Evolutionary conservation across 805 yeast genomes (phyloP), one percentile per base, ranked within the genome.

Genomic region (Grigorovia yakushimaensis): DNA sequence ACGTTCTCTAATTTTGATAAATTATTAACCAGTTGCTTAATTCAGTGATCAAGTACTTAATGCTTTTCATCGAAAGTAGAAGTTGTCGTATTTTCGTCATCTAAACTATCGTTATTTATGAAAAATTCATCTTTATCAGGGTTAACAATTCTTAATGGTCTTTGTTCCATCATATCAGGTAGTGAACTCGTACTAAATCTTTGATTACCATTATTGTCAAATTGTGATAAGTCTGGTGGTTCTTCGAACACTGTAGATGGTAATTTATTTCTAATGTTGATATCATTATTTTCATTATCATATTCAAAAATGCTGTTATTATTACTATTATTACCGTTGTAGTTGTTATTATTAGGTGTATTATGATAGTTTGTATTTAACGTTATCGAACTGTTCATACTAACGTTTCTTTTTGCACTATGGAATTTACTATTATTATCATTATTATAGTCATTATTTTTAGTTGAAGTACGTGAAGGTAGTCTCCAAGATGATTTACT

Each of bases 131-230:
- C 37, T 33, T 33, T 13, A 47, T 67, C 71, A 0, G 71, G 71
- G 58, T 77, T 77, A 8, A 74, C 79, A 37, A 77, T 78, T 55
- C 78, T 71, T 47, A 77, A 61, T 19, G 55, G 64, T 40, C 76
- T 64, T 10, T 75, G 74, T 41, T 55, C 55, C 50, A 54, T 54
- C 46, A 56, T 54, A 55, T 76, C 81, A 1, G 81, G 81, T 47
- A 77, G 60, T 11, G 80, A 75, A 15, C 79, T 77, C 49, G 76
- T 71, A 56, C 79, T 74, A 49, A 76, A 66, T 53, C 79, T 67
- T 51, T 77, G 67, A 38, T 44, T 46, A 33, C 17, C 17, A 42
- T 76, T 68, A 17, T 79, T 79, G 39, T 52, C 49, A 41, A 54
- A 58, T 46, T 58, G 13, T 15, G 45, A 46, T 13, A 48, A n/a